Evolutionary conservation across 106 monocot species (phyloP).

Genomic region (Cymbidium sinense): DNA sequence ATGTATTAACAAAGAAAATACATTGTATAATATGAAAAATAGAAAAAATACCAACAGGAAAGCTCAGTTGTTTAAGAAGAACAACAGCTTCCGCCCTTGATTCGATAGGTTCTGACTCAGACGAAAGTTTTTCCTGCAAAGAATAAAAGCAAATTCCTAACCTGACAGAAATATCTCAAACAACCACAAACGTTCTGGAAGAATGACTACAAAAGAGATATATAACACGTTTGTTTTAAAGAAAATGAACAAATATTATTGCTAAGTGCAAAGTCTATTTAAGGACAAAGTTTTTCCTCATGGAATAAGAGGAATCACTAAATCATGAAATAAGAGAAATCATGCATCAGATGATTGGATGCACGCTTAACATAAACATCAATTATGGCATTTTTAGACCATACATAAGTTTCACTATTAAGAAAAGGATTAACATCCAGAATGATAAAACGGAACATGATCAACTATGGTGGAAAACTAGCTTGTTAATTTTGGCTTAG

Average conservation of each 20-base stretch:
- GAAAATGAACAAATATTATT: neutral
- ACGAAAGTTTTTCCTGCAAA: slow-evolving; percentile 71
- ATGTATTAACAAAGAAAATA: slow-evolving; percentile 7
- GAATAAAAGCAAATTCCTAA: neutral
- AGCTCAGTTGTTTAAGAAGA: slow-evolving; percentile 92
- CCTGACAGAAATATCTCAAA: neutral
- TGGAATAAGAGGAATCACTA: no score
- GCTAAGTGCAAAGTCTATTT: no score
- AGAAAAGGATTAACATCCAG: neutral
- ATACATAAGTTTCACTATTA: neutral
- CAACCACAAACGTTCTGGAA: neutral
- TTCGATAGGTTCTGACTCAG: slow-evolving; percentile 91
- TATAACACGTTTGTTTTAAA: neutral
- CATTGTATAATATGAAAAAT: slow-evolving; percentile 11
- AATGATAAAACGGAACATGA: neutral
- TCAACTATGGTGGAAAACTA: neutral
- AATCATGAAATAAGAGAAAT: neutral
- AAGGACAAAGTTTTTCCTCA: no score
- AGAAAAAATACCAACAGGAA: slow-evolving; percentile 68
- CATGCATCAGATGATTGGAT: neutral
- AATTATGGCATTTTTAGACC: neutral
- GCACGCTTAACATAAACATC: neutral
- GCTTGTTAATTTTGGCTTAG: neutral
- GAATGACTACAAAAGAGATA: neutral
- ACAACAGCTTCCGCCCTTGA: slow-evolving; percentile 95